Evolutionary conservation across 2,329 filamentous ascomycete species (phyloP).

Genomic region (Lasiodiplodia sp.): DNA sequence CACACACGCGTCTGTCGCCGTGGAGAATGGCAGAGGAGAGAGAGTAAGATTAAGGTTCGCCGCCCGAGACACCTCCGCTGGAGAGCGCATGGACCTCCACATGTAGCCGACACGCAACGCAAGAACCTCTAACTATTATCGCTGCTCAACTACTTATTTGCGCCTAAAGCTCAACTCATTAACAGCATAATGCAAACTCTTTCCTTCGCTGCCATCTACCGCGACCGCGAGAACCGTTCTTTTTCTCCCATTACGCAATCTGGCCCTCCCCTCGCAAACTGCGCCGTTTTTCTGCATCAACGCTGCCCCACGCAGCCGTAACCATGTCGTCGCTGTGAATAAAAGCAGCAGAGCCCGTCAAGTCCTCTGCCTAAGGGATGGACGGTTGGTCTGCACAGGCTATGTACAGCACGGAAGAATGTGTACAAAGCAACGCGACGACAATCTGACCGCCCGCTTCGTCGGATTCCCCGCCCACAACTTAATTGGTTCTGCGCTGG

Average conservation of each 20-base stretch:
- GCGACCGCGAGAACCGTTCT: slow-evolving; percentile 12
- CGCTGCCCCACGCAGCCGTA: background rate
- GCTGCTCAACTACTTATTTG: slow-evolving; percentile 30
- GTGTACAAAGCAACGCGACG: slow-evolving; percentile 29
- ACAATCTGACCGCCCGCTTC: slow-evolving; percentile 19
- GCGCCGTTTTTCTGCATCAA: slow-evolving; percentile 6
- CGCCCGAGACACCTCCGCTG: background rate
- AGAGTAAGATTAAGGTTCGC: slow-evolving; percentile 5
- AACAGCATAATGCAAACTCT: slow-evolving; percentile 27
- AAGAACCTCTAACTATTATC: slow-evolving; percentile 28
- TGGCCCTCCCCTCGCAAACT: slow-evolving; percentile 1
- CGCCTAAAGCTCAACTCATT: slow-evolving; percentile 27
- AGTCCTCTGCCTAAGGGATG: slow-evolving; percentile 16
- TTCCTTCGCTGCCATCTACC: slow-evolving; percentile 12
- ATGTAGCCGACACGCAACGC: slow-evolving; percentile 2
- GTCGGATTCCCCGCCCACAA: background rate
- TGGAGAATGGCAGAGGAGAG: background rate
- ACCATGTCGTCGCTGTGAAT: slow-evolving; percentile 19
- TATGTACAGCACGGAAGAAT: slow-evolving; percentile 30
- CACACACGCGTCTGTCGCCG: background rate
- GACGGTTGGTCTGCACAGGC: slow-evolving; percentile 29
- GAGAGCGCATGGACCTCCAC: background rate
- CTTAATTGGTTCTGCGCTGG: background rate
- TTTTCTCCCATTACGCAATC: slow-evolving; percentile 21
- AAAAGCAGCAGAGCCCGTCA: background rate